phyloP scores from a whole-genome alignment of 208 protist genomes.

The Crithidia thermophila region DNA sequence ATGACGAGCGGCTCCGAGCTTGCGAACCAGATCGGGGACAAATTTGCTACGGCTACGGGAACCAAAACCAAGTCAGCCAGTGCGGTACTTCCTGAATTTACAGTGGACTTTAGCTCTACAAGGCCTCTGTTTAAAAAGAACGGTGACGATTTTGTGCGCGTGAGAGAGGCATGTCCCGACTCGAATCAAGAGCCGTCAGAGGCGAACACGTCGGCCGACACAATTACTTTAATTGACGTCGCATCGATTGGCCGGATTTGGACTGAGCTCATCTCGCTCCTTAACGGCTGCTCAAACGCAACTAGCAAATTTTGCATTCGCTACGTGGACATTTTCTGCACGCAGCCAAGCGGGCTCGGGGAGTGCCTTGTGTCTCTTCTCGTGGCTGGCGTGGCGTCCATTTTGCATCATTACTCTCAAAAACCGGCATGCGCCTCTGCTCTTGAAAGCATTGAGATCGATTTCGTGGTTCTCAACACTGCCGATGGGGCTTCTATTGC shows the following conservation, averaged over 20 bases:
- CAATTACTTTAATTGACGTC: slow-evolving; percentile 14
- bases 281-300: slow-evolving; percentile 8
- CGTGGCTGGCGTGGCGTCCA: slow-evolving; percentile 35
- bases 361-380: slow-evolving; percentile 61
- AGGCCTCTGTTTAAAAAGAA: slow-evolving; percentile 17
- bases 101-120: slow-evolving; percentile 13
- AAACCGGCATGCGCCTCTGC: slow-evolving; percentile 13
- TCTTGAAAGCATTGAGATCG: slow-evolving; percentile 27
- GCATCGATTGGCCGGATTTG: slow-evolving; percentile 26
- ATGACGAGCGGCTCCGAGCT: slow-evolving; percentile 24
- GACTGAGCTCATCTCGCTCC: slow-evolving; percentile 27
- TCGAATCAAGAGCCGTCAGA: neutral
- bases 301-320: slow-evolving; percentile 34
- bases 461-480: slow-evolving; percentile 41
- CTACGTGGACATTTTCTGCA: slow-evolving; percentile 47
- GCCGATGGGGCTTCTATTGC: slow-evolving; percentile 21
- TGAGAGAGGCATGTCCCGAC: slow-evolving; percentile 18
- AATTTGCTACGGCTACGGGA: slow-evolving; percentile 4
- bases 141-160: slow-evolving; percentile 13
- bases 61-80: slow-evolving; percentile 6
- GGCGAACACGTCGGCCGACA: neutral
- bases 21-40: neutral
- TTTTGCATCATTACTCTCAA: slow-evolving; percentile 33
- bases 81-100: slow-evolving; percentile 28
- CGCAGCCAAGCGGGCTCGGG: slow-evolving; percentile 27